Evolutionary conservation across 2,329 filamentous ascomycete genomes (phyloP).

Genomic region (Graphilbum fragrans): DNA sequence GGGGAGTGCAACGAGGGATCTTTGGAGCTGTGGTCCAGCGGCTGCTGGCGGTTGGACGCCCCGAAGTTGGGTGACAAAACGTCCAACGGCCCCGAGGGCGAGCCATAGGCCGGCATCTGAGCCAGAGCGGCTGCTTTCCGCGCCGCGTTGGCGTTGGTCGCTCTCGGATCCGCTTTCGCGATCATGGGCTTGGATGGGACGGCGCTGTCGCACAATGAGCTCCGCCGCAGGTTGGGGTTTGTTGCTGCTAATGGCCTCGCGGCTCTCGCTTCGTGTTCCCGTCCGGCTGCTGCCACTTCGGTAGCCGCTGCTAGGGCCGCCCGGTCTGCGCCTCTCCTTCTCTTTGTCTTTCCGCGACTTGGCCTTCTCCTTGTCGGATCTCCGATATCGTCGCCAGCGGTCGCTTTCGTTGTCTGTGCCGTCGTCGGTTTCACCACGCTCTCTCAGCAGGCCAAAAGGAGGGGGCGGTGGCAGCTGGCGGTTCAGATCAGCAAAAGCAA

Average conservation of each 20-base stretch:
- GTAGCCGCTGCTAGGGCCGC: neutral
- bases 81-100: constrained; percentile 28
- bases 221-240: too few relatives aligned
- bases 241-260: neutral
- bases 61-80: constrained; percentile 43
- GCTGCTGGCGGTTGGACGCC: constrained; percentile 22
- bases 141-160: constrained; percentile 2
- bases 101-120: constrained; percentile 8
- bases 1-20: neutral
- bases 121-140: constrained; percentile 5
- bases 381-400: neutral
- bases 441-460: neutral
- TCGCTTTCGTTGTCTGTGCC: constrained; percentile 3
- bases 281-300: neutral
- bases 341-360: constrained; percentile 1
- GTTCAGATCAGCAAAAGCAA: constrained; percentile 6
- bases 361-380: constrained; percentile 2
- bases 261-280: neutral
- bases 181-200: neutral
- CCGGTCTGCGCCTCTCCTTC: neutral
- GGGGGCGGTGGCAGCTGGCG: constrained; percentile 9
- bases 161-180: constrained; percentile 1
- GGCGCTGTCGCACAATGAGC: constrained; percentile 2
- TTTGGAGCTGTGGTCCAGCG: neutral
- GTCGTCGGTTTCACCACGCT: constrained; percentile 1